Conservation (phyloP, 352 stramenopile species). For the Poterioochromonas sp. region DNA sequence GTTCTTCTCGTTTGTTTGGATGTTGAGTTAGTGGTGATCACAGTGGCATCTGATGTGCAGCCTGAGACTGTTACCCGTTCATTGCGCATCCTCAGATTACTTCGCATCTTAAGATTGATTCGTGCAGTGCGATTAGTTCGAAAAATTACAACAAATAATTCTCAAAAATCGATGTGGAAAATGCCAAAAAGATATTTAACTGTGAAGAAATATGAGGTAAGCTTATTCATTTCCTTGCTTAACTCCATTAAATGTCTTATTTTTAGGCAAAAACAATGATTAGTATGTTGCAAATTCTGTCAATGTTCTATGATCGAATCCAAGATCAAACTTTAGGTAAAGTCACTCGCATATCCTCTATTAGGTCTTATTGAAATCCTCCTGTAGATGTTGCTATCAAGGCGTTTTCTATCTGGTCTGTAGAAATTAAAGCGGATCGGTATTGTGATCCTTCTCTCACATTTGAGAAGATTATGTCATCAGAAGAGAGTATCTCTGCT, state of each 20-base stretch:
- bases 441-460: not conserved
- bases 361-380: no score
- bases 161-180: not conserved
- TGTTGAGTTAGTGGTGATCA: not conserved
- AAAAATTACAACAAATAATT: not conserved
- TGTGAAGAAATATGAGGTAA: no score
- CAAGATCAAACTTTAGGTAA: slow-evolving; percentile 10
- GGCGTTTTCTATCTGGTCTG: not conserved
- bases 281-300: not conserved
- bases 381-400: slow-evolving; percentile 8
- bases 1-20: not conserved
- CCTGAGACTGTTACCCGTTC: not conserved
- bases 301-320: slow-evolving; percentile 23
- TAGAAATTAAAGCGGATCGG: not conserved
- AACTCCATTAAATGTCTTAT: no score
- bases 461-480: not conserved
- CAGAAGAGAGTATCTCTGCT: slow-evolving; percentile 1
- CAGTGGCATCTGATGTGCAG: not conserved
- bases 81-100: not conserved
- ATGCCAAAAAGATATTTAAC: not conserved
- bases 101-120: not conserved
- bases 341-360: no score
- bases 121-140: not conserved
- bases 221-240: no score
- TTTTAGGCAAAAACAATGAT: not conserved